Percentiles rank a stretch among this genome's conserved stretches.
Evolutionary conservation across 2,329 filamentous ascomycete species (phyloP).

Genomic region (Penicillium hesseltinei): DNA sequence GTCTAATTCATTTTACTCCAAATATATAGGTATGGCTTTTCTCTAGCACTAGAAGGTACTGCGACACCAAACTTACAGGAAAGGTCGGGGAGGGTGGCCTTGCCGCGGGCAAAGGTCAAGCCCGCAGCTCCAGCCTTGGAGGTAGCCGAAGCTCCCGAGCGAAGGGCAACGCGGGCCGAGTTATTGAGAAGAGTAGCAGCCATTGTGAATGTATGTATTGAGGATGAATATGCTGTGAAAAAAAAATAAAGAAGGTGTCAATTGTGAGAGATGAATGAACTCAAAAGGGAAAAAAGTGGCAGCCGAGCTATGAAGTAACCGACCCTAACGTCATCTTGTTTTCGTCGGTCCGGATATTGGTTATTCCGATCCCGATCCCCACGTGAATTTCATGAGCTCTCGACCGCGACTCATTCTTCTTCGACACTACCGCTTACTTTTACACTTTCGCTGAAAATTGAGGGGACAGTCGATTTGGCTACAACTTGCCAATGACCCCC

Average conservation of each 20-base stretch:
- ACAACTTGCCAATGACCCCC: neutral
- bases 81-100: slow-evolving; percentile 91
- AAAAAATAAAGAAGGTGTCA: neutral
- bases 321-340: slow-evolving; percentile 29
- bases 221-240: neutral
- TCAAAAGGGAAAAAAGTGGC: slow-evolving; percentile 12
- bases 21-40: neutral
- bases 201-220: slow-evolving; percentile 53
- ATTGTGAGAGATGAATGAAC: slow-evolving; percentile 10
- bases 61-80: slow-evolving; percentile 56
- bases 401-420: neutral
- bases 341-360: slow-evolving; percentile 14
- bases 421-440: neutral
- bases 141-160: slow-evolving; percentile 57
- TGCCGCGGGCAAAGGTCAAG: slow-evolving; percentile 76
- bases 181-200: slow-evolving; percentile 72
- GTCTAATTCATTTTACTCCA: neutral
- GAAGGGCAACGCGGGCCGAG: slow-evolving; percentile 68
- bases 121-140: slow-evolving; percentile 63
- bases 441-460: neutral
- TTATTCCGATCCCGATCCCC: slow-evolving; percentile 18
- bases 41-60: neutral
- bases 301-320: slow-evolving; percentile 26
- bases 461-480: neutral
- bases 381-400: slow-evolving; percentile 23